Base-by-base conservation (phyloP, 2,329 filamentous ascomycete genomes). In the Exophiala xenobiotica region DNA sequence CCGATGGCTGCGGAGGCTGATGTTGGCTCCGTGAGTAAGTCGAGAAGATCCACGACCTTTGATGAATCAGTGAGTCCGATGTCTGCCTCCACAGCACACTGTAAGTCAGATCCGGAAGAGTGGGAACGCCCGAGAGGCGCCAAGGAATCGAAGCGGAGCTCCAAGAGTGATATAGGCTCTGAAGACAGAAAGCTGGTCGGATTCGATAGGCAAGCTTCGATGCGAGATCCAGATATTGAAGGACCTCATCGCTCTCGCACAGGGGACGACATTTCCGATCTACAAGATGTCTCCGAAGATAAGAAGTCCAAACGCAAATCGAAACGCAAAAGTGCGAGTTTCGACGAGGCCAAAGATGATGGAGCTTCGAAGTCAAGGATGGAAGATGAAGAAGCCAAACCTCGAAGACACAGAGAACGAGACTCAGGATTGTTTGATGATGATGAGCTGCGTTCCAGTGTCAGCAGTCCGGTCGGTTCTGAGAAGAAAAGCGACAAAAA, bases 221-320 rank as follows among this genome's bases (percentile, higher is more conserved):
- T 16, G 40, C 29, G n/a, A 14, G 31, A 35, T 14, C 31, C 31
- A 23, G 41, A 45, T 11, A 44, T 49, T 12, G 39, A 47, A 8
- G 39, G 42, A 4, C 47, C 45, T 29, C 35, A 51, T n/a, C 60
- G 59, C 42, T 52, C 57, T 9, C 55, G 53, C 23, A 46, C 47
- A 3, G 56, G 54, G 14, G 53, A 56, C 44, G 60, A 57, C 7
- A 26, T 42, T 12, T 31, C 26, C 4, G 43, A 42, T 4, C 61
- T 9, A 9, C 38, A n/a, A 24, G 9, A 18, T 20, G 20, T 2
- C 11, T 40, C 38, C 18, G 64, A 60, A 5, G 51, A 63, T 3
- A 64, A 63, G 51, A 67, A 64, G 43, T 63, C 61, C 4, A 63
- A 62, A 46, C 64, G 64, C 45, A 65, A 65, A 52, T 67, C 67